Evolutionary conservation across 768 basidiomycete genomes (phyloP).

Genomic region (Mycena leptocephala): DNA sequence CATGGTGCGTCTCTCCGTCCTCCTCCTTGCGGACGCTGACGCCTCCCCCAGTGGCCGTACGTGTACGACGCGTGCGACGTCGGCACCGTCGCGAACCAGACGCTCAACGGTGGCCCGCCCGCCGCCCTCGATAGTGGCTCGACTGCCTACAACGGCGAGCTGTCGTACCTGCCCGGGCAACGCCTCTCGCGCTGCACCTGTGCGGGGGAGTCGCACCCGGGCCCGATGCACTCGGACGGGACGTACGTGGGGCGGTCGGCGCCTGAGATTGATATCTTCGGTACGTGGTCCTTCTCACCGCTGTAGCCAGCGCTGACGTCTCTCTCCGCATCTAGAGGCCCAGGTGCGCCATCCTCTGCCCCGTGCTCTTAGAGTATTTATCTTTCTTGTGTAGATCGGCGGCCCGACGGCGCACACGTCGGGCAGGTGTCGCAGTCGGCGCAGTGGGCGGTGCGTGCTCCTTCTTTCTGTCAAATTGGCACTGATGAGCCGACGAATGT

Average conservation of each 20-base stretch:
- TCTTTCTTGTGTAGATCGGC: constrained; percentile 42
- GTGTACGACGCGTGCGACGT: constrained; percentile 84
- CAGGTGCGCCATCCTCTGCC: neutral
- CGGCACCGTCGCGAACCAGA: constrained; percentile 86
- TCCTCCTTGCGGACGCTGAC: constrained; percentile 34
- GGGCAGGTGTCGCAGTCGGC: constrained; percentile 66
- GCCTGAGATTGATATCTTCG: constrained; percentile 76
- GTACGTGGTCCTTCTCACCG: neutral
- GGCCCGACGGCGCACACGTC: constrained; percentile 25
- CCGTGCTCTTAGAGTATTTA: too few species aligned
- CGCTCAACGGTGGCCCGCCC: constrained; percentile 64
- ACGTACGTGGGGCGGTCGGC: constrained; percentile 68
- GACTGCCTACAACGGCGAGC: constrained; percentile 59
- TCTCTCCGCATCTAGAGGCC: constrained; percentile 43
- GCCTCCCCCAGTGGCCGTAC: constrained; percentile 70
- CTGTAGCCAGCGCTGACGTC: neutral
- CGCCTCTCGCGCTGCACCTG: constrained; percentile 75
- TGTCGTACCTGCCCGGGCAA: constrained; percentile 70
- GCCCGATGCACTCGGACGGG: constrained; percentile 63
- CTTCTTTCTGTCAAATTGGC: neutral
- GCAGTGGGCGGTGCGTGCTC: constrained; percentile 59
- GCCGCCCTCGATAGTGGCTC: constrained; percentile 64
- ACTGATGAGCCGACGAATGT: neutral
- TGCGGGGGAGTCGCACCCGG: constrained; percentile 70
- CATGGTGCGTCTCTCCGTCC: constrained; percentile 54